phyloP scores from a whole-genome alignment of 345 rosid species.

The Citropsis articulata region DNA sequence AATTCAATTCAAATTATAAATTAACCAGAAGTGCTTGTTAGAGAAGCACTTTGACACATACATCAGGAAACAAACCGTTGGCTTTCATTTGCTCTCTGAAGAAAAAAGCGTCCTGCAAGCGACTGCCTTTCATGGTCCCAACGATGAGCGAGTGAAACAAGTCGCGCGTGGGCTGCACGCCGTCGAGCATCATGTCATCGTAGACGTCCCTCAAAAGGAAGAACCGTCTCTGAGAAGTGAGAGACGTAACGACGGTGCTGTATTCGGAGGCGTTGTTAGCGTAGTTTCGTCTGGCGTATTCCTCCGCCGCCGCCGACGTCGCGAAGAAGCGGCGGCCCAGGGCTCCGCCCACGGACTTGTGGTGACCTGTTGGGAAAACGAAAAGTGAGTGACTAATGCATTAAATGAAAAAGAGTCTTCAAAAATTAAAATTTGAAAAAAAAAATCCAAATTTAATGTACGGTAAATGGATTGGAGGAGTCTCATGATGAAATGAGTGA shows the following conservation, averaged over 20 bases:
- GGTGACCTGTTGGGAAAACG: slow-evolving; percentile 31
- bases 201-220: slow-evolving; percentile 76
- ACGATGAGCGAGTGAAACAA: slow-evolving; percentile 69
- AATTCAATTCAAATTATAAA: background rate
- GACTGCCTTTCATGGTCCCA: slow-evolving; percentile 88
- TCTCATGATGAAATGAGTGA: slow-evolving; percentile 39
- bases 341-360: slow-evolving; percentile 43
- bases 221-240: slow-evolving; percentile 60
- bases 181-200: slow-evolving; percentile 92
- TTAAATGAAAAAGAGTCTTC: background rate
- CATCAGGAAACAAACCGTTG: slow-evolving; percentile 92
- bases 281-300: slow-evolving; percentile 63
- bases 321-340: slow-evolving; percentile 50
- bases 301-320: slow-evolving; percentile 46
- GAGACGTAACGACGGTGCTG: slow-evolving; percentile 63
- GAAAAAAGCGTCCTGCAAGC: slow-evolving; percentile 76
- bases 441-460: background rate
- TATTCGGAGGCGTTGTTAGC: slow-evolving; percentile 74
- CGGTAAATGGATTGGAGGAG: slow-evolving; percentile 49
- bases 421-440: background rate
- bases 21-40: background rate
- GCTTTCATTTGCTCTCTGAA: slow-evolving; percentile 87
- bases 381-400: background rate
- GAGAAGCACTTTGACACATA: slow-evolving; percentile 24
- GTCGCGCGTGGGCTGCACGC: slow-evolving; percentile 82